These are phyloP conservation scores for Botrytis aclada DNA, from an alignment of 2,329 filamentous ascomycete genomes.

Conservation along the genomic window DNA sequence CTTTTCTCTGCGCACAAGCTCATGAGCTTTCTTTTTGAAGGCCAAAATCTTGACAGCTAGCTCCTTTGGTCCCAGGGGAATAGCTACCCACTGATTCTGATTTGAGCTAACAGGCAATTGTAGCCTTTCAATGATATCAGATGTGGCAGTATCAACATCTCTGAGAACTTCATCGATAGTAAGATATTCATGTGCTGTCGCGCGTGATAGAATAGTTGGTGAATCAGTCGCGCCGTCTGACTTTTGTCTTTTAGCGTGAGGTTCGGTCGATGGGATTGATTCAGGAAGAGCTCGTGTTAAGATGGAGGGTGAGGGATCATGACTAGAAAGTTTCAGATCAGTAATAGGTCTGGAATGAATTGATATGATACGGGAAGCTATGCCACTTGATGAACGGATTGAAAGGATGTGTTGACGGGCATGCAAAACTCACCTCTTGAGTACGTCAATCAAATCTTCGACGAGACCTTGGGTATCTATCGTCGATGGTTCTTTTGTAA, in stretches of 20 bases:
- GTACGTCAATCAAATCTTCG: slow-evolving; percentile 43
- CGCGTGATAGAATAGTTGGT: slow-evolving; percentile 43
- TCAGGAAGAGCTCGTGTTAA: slow-evolving; percentile 53
- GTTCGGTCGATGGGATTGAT: slow-evolving; percentile 46
- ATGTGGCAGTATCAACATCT: slow-evolving; percentile 51
- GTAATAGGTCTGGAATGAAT: slow-evolving; percentile 20
- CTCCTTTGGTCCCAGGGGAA: slow-evolving; percentile 28
- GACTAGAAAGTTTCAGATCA: slow-evolving; percentile 42
- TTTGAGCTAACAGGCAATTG: slow-evolving; percentile 38
- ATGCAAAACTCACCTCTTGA: slow-evolving; percentile 44
- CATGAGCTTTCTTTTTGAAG: slow-evolving; percentile 62
- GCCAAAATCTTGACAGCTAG: slow-evolving; percentile 31
- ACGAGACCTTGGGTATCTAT: slow-evolving; percentile 41
- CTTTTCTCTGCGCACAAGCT: slow-evolving; percentile 60
- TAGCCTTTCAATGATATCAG: slow-evolving; percentile 49
- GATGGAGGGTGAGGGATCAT: slow-evolving; percentile 53
- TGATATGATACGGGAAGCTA: slow-evolving; percentile 14
- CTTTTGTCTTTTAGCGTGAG: slow-evolving; percentile 59
- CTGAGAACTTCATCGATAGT: slow-evolving; percentile 63
- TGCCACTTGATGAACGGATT: slow-evolving; percentile 10
- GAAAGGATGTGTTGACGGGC: neutral
- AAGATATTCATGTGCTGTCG: slow-evolving; percentile 49
- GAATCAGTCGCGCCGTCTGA: slow-evolving; percentile 44
- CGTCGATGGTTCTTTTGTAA: slow-evolving; percentile 23
- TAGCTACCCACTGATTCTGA: slow-evolving; percentile 30